phyloP scores from a whole-genome alignment of 306 rosid species.

The Prunus fruticosa region DNA sequence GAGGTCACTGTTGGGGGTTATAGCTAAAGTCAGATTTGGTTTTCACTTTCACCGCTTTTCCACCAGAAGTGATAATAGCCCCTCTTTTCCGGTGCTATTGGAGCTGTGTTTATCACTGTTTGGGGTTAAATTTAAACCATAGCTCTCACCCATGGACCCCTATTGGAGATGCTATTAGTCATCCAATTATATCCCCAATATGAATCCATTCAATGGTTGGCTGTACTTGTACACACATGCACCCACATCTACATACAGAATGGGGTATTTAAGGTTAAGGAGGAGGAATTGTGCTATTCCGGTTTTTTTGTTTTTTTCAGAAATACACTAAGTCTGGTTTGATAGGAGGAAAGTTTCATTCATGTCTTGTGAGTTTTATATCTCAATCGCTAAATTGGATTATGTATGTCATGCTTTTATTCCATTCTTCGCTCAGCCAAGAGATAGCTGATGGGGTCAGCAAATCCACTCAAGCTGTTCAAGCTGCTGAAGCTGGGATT shows the following conservation, averaged over 20 bases:
- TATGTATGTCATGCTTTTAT: not conserved
- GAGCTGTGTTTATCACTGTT: no score
- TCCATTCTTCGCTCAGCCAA: constrained; percentile 52
- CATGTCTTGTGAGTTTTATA: not conserved
- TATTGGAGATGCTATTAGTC: not conserved
- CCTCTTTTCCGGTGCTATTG: no score
- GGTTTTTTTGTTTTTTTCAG: not conserved
- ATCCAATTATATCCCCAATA: not conserved
- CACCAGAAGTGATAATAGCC: no score
- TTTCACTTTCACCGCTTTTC: no score
- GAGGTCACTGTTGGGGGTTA: no score
- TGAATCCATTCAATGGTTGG: not conserved
- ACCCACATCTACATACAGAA: not conserved
- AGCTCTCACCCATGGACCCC: no score
- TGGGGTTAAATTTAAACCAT: no score
- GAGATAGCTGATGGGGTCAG: constrained; percentile 86
- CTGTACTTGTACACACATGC: not conserved
- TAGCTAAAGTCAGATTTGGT: no score
- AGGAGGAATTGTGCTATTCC: not conserved
- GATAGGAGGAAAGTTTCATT: not conserved
- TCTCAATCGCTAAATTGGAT: not conserved
- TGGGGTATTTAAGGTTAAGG: not conserved
- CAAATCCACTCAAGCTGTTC: constrained; percentile 90
- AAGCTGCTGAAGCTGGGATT: constrained; percentile 88
- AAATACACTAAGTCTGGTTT: not conserved